Evolutionary conservation across 1,139 yeast species (phyloP), one percentile per base, ranked within the genome.

Genomic region (Suhomyces bribrorum): DNA sequence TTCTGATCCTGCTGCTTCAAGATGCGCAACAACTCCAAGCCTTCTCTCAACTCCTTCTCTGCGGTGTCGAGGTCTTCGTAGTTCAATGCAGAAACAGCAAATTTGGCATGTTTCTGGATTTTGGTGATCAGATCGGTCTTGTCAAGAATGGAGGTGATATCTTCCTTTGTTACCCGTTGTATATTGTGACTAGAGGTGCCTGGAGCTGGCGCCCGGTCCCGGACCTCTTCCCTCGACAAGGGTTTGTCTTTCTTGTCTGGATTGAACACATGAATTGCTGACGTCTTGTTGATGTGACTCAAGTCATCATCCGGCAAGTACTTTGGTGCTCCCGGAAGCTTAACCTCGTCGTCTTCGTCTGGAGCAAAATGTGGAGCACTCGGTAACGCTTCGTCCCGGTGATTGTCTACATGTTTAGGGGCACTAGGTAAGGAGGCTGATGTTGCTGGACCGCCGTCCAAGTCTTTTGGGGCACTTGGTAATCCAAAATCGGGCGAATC

Each of bases 81-180:
- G 57, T 89, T 90, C 50, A 92, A 73, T 0, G 98, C 98, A 34
- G 96, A 86, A 7, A 90, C 83, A 3, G 97, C 97, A 60, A 83
- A 92, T 59, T 84, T 86, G 35, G 97, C 92, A 49, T 81, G 86
- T 55, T 86, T 88, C 56, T 90, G 97, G 0, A 89, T 86, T 48
- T 73, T 68, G n/a, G 77, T 49, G 15, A 85, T 79, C 26, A 74
- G 68, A 43, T 85, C 88, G 14, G 84, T 77, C 30, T 75, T 73
- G 45, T 75, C 75, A 43, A 86, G 58, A 31, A 85, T 75, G 26
- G 64, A 57, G 27, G 63, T 62, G 18, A 84, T 73, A 31, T 75
- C 73, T 18, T 64, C 73, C 43, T 66, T 66, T 15, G 62, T 61
- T 11, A 48, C 56, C 24, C 44, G 54, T 7, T 16, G 31, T 7